Evolutionary conservation across 1,284 basidiomycete species (phyloP), one percentile per base, ranked within the genome.

Genomic region (Moesziomyces parantarcticus): DNA sequence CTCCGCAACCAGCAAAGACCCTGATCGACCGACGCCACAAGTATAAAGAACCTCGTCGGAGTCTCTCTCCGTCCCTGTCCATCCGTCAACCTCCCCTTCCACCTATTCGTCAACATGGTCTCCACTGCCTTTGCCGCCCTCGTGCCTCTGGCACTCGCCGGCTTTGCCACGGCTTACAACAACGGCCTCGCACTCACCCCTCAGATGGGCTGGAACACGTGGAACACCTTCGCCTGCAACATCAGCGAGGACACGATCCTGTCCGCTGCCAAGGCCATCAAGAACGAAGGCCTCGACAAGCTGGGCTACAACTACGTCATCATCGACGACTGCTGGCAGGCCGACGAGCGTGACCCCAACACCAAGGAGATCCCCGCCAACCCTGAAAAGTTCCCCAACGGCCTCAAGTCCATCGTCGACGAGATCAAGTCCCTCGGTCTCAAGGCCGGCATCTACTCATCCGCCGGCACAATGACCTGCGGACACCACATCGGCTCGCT

Each of bases 391-490:
- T 88, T 88, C 63, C 87, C 87, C 0, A 82, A 83, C 36, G 87
- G 87, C 0, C 84, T 88, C 54, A 85, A 86, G 55, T 71, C 70
- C 9, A 69, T 88, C 18, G 79, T 85, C 10, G 83, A 84, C 58
- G 73, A 86, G 45, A 83, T 88, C 18, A 87, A 87, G 70, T 66
- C 61, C 10, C 45, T 87, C 59, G 87, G 86, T 1, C 77, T 88
- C n/a, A 86, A 87, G 79, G 85, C 85, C 43, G 87, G 87, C 0
- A 87, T 88, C 43, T 88, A 88, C 73, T 87, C 86, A 47, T 82
- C 81, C 56, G 87, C 87, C 3, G 87, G 87, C 58, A 83, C 79
- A 83, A 85, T 74, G 55, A 55, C 58, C 34, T 75, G 63, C 41
- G 53, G 56, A 2, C 70, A 85, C 6, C 84, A 78, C 23, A 86